These are phyloP conservation scores for Phylloporus sp. DNA, from an alignment of 768 basidiomycete species.

Conservation along the genomic window DNA sequence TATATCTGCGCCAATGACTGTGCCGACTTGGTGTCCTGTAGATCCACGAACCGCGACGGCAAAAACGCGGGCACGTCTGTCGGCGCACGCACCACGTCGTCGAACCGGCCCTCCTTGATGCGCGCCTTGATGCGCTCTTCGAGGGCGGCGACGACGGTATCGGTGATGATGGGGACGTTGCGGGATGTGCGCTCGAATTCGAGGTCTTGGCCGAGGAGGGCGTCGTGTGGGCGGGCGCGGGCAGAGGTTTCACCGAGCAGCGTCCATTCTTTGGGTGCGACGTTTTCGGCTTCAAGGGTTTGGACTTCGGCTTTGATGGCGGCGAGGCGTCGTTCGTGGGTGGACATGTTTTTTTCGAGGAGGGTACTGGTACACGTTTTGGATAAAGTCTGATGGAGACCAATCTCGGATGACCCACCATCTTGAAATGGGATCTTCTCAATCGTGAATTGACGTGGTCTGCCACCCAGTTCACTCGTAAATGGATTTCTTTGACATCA, in stretches of 20 bases:
- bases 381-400: no score
- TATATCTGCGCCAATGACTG: slow-evolving; percentile 95
- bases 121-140: slow-evolving; percentile 91
- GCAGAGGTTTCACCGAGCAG: slow-evolving; percentile 88
- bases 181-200: slow-evolving; percentile 92
- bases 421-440: no score
- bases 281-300: slow-evolving; percentile 79
- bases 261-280: slow-evolving; percentile 88
- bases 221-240: slow-evolving; percentile 82
- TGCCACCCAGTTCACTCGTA: no score
- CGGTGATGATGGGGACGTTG: slow-evolving; percentile 83
- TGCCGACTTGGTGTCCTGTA: slow-evolving; percentile 83
- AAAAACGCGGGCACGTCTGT: slow-evolving; percentile 68
- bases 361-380: no score
- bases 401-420: no score
- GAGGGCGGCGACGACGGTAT: slow-evolving; percentile 73
- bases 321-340: slow-evolving; percentile 72
- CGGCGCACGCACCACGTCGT: slow-evolving; percentile 86
- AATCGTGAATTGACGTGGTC: no score
- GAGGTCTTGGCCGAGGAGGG: slow-evolving; percentile 87
- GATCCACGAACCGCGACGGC: slow-evolving; percentile 83
- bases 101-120: slow-evolving; percentile 80
- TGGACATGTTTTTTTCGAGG: slow-evolving; percentile 8
- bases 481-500: no score
- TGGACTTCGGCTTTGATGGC: slow-evolving; percentile 76